Evolutionary conservation across 2,329 filamentous ascomycete species (phyloP).

Genomic region (Penicillium italicum): DNA sequence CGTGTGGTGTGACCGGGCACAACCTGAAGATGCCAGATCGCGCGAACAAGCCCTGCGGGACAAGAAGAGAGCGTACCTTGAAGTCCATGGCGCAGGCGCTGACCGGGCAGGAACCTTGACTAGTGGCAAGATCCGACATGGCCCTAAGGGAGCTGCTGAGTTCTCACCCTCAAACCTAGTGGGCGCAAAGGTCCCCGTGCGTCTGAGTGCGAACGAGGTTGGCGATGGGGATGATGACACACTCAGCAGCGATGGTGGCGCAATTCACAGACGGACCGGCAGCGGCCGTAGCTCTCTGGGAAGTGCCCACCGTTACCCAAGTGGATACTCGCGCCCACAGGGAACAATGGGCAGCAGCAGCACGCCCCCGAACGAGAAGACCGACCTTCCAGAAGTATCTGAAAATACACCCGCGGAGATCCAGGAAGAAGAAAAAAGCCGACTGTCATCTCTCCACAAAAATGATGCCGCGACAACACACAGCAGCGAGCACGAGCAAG

Average conservation of each 20-base stretch:
- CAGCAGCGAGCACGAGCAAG: slow-evolving; percentile 46
- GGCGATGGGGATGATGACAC: slow-evolving; percentile 75
- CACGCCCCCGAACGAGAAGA: slow-evolving; percentile 50
- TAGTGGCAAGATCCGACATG: slow-evolving; percentile 79
- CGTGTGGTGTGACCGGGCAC: slow-evolving; percentile 94
- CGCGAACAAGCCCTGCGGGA: slow-evolving; percentile 80
- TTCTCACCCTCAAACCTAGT: slow-evolving; percentile 73
- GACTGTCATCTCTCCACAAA: slow-evolving; percentile 23
- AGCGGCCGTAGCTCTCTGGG: slow-evolving; percentile 58
- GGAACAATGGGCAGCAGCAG: slow-evolving; percentile 50
- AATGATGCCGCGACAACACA: slow-evolving; percentile 31
- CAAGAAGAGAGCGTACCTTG: slow-evolving; percentile 78
- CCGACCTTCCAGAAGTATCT: slow-evolving; percentile 42
- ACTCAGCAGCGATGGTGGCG: slow-evolving; percentile 35
- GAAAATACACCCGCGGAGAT: slow-evolving; percentile 37
- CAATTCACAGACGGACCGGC: slow-evolving; percentile 52
- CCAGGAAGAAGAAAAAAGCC: slow-evolving; percentile 28
- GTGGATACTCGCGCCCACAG: slow-evolving; percentile 44
- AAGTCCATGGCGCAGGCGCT: slow-evolving; percentile 62
- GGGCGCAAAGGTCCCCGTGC: slow-evolving; percentile 80
- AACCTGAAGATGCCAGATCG: slow-evolving; percentile 83
- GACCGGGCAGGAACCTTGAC: slow-evolving; percentile 62
- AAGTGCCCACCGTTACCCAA: slow-evolving; percentile 43
- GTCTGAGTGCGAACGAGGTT: slow-evolving; percentile 91
- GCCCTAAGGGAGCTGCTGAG: slow-evolving; percentile 73